Evolutionary conservation across 805 yeast genomes (phyloP).

Genomic region (Ogataea zsoltii): DNA sequence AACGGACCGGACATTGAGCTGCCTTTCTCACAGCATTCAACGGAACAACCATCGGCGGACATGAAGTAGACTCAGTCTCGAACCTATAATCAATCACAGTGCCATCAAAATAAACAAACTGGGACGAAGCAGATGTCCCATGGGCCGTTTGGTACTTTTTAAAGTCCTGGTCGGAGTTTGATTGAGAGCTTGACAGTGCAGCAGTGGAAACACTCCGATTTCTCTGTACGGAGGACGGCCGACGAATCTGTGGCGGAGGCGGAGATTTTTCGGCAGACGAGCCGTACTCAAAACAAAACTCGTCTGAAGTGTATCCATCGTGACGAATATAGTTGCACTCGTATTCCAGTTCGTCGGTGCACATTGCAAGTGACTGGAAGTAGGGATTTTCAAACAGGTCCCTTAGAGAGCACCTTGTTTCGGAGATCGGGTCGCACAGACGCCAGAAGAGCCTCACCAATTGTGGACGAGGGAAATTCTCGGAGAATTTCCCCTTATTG

Average conservation of each 20-base stretch:
- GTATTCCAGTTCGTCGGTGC: slow-evolving; percentile 47
- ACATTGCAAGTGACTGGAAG: slow-evolving; percentile 60
- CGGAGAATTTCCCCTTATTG: slow-evolving; percentile 38
- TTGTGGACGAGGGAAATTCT: slow-evolving; percentile 21
- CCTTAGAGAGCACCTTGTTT: slow-evolving; percentile 53
- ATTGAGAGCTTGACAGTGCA: neutral
- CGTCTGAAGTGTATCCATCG: slow-evolving; percentile 4
- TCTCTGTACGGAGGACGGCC: neutral
- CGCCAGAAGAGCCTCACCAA: slow-evolving; percentile 53
- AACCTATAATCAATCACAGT: slow-evolving; percentile 14
- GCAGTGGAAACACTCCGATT: neutral
- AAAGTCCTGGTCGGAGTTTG: neutral
- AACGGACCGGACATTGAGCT: slow-evolving; percentile 11
- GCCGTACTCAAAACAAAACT: slow-evolving; percentile 4
- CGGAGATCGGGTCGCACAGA: slow-evolving; percentile 62
- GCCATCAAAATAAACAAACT: slow-evolving; percentile 22
- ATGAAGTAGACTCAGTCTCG: slow-evolving; percentile 11
- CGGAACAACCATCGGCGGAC: slow-evolving; percentile 24
- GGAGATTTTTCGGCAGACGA: neutral
- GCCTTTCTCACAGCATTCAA: slow-evolving; percentile 16
- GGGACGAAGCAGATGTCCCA: neutral
- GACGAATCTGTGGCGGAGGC: neutral
- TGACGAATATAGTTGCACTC: slow-evolving; percentile 29
- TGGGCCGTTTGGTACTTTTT: neutral
- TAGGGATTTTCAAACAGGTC: slow-evolving; percentile 63